These are phyloP conservation scores for Pleurotus ostreatus DNA, from an alignment of 768 basidiomycete species.

Conservation along the genomic window DNA sequence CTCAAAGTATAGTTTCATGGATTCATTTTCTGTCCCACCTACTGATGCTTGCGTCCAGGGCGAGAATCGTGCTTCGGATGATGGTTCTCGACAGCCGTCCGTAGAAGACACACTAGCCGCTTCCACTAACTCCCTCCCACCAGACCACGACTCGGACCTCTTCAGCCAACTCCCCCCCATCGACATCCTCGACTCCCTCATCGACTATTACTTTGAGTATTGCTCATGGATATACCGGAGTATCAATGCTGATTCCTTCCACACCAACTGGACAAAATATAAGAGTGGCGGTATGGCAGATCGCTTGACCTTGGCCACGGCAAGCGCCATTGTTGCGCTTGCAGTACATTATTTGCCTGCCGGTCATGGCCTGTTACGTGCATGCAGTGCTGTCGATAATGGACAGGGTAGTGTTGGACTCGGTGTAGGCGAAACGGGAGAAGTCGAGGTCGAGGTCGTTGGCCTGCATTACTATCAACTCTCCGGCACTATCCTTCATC, in stretches of 20 bases:
- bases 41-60: conserved; percentile 8
- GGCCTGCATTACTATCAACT: conserved; percentile 67
- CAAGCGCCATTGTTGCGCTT: conserved; percentile 72
- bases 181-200: conserved; percentile 67
- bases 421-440: too few species aligned
- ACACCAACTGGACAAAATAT: conserved; percentile 67
- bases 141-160: conserved; percentile 71
- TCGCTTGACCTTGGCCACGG: conserved; percentile 66
- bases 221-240: conserved; percentile 88
- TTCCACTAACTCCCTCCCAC: conserved; percentile 32
- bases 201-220: conserved; percentile 78
- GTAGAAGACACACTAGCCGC: conserved; percentile 22
- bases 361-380: conserved; percentile 56
- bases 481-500: conserved; percentile 58
- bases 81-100: conserved; percentile 50
- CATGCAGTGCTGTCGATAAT: conserved; percentile 35
- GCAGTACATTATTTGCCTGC: conserved; percentile 69
- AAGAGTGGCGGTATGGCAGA: conserved; percentile 59
- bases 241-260: conserved; percentile 62
- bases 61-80: conserved; percentile 47
- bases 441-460: conserved; percentile 44
- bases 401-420: too few species aligned
- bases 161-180: conserved; percentile 61
- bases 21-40: neutral
- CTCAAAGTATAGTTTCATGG: conserved; percentile 44